phyloP scores from a whole-genome alignment of 1,284 basidiomycete species.

The Athelia sp. region DNA sequence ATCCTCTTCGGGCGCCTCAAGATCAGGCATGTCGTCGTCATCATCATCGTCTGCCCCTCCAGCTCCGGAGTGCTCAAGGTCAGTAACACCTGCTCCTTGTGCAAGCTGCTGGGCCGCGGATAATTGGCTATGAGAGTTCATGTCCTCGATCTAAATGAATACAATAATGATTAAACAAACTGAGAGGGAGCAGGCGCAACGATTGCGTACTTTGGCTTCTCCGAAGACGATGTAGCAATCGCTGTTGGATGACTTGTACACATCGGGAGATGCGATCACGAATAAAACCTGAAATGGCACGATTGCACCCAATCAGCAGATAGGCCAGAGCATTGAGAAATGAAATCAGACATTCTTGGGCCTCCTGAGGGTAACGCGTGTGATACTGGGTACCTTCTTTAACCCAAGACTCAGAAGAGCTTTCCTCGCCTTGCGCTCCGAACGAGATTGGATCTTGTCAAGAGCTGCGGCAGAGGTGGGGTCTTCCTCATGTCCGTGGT shows the following conservation, averaged over 20 bases:
- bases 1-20: constrained; percentile 77
- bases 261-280: constrained; percentile 91
- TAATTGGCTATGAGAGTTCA: constrained; percentile 81
- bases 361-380: constrained; percentile 90
- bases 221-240: constrained; percentile 99
- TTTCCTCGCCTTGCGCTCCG: constrained; percentile 90
- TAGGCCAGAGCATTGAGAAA: neutral
- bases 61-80: constrained; percentile 47
- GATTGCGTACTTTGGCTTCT: constrained; percentile 77
- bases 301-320: constrained; percentile 1
- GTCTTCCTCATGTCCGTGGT: constrained; percentile 66
- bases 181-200: neutral
- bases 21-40: constrained; percentile 77
- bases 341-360: constrained; percentile 79
- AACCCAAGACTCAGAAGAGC: constrained; percentile 83
- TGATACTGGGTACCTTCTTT: constrained; percentile 91
- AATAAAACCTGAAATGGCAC: constrained; percentile 66
- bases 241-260: constrained; percentile 96
- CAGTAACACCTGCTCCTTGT: constrained; percentile 43
- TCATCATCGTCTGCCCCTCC: constrained; percentile 58
- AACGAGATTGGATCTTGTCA: constrained; percentile 90
- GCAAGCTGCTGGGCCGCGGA: constrained; percentile 83
- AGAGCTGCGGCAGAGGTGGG: constrained; percentile 81
- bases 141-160: constrained; percentile 80
- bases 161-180: constrained; percentile 2